Conservation (phyloP, 257 asterid species). For the Ilex asprella region DNA sequence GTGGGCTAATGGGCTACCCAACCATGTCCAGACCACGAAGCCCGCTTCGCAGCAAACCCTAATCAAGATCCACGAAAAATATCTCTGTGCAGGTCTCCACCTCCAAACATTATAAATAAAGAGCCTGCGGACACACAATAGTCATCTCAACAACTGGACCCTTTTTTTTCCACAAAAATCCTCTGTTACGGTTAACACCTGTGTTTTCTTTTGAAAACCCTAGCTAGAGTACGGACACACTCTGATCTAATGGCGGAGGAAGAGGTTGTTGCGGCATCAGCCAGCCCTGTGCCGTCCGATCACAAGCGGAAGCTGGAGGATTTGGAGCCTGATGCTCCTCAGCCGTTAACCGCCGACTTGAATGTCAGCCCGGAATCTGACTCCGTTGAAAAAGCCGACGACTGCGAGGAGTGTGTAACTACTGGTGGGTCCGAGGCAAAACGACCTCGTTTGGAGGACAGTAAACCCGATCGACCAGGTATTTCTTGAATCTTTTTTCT, state of each 20-base stretch:
- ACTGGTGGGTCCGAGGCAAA: constrained; percentile 61
- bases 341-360: constrained; percentile 23
- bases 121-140: too few relatives aligned
- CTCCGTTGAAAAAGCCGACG: constrained; percentile 14
- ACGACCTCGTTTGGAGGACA: constrained; percentile 72
- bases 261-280: constrained; percentile 28
- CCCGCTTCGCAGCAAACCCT: too few relatives aligned
- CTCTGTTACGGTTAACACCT: too few relatives aligned
- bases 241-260: constrained; percentile 42
- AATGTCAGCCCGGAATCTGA: constrained; percentile 18
- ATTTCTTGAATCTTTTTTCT: constrained; percentile 1
- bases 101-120: too few relatives aligned
- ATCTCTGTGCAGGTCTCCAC: too few relatives aligned
- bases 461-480: constrained; percentile 41
- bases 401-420: constrained; percentile 29
- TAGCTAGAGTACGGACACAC: too few relatives aligned
- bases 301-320: constrained; percentile 84
- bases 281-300: constrained; percentile 30
- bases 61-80: too few relatives aligned
- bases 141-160: too few relatives aligned
- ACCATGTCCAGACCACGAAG: too few relatives aligned
- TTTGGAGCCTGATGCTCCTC: constrained; percentile 49
- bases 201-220: too few relatives aligned
- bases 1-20: too few relatives aligned
- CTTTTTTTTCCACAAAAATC: too few relatives aligned